Evolutionary conservation across 2,329 filamentous ascomycete species (phyloP), one percentile per base, ranked within the genome.

Genomic region (Aspergillus calidoustus): DNA sequence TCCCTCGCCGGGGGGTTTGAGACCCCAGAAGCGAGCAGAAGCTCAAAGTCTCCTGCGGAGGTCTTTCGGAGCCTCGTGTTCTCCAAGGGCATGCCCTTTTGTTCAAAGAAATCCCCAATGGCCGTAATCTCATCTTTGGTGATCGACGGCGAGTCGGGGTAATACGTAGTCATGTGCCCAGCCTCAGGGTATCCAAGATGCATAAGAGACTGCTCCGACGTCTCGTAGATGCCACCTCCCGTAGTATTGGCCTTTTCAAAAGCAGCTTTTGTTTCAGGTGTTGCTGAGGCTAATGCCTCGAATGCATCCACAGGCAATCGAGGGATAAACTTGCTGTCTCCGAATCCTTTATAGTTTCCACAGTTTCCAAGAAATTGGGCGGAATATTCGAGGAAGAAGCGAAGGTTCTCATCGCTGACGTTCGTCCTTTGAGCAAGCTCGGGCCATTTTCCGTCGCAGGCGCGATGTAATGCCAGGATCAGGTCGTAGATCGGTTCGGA

Each of bases 281-380:
- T 79, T 17, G 85, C 83, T 17, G 83, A 81, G 49, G 89, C 88
- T 38, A 94, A 81, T 63, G 88, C 84, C 54, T 86, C 83, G 62
- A 93, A 84, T 5, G 83, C 84, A 61, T 86, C 84, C 67, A 88
- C 84, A 7, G 84, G 81, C 71, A 90, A 87, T 68, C 91, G 84
- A 2, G 91, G 91, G 60, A 95, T 85, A 73, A 95, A 93, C 74
- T 95, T 95, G 70, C 89, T 86, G 77, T 95, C 91, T 48, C 92
- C 92, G 71, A 93, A 94, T 68, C 90, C 90, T 80, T 94, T 94
- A 80, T 94, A 95, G 77, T 95, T 95, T 65, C 92, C 91, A 64
- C 84, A 84, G 73, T 94, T 95, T 49, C 90, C 90, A 3, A 95
- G 81, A 76, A 95, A 93, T 76, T 92, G 90, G 31, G 86, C 87